phyloP scores from a whole-genome alignment of 257 asterid species.

The Thymus mandschuricus region DNA sequence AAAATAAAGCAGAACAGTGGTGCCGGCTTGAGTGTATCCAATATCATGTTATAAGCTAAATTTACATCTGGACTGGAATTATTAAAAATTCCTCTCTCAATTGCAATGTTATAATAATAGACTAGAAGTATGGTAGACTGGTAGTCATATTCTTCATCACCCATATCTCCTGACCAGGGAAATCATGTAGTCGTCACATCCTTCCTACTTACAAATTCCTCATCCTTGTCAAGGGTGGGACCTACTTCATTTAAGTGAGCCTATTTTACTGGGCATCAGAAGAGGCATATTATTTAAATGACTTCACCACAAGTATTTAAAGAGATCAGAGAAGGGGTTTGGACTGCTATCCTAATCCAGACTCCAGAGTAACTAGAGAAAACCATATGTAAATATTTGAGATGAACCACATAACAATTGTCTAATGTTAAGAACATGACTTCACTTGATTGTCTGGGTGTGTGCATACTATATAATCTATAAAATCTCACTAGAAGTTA shows the following conservation, averaged over 20 bases:
- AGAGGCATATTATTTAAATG: background rate
- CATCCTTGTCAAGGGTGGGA: background rate
- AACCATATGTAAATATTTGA: background rate
- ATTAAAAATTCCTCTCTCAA: background rate
- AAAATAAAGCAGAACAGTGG: background rate
- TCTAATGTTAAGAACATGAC: background rate
- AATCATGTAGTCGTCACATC: background rate
- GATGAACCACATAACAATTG: background rate
- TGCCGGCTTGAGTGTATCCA: background rate
- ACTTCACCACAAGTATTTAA: background rate
- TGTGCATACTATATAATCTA: background rate
- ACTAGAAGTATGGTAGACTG: no score
- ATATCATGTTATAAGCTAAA: background rate
- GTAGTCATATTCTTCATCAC: background rate
- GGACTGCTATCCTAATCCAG: background rate
- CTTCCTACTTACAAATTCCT: background rate
- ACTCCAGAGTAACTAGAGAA: background rate
- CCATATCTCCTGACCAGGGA: background rate
- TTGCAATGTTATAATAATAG: background rate
- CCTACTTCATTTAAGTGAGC: background rate
- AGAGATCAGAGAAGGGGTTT: background rate
- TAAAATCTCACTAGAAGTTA: slow-evolving; percentile 7
- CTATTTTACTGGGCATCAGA: background rate
- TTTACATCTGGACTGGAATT: slow-evolving; percentile 5
- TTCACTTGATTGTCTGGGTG: background rate